Conservation (phyloP, 768 basidiomycete genomes). For the Tylopilus vinaceipallidus region DNA sequence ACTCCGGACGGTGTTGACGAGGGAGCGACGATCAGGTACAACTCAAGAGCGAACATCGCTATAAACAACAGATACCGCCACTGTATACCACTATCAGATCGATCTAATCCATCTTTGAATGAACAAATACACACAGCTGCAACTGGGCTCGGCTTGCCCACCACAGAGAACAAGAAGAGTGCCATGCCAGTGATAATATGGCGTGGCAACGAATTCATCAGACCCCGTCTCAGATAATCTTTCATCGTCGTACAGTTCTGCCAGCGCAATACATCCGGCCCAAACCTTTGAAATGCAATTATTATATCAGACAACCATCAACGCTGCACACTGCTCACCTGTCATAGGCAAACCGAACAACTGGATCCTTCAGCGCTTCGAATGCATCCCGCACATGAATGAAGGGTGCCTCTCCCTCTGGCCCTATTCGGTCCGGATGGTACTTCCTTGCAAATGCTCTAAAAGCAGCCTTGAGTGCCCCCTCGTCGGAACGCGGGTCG, state of each 20-base stretch:
- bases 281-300: conserved; percentile 52
- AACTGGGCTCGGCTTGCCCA: conserved; percentile 57
- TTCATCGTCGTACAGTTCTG: conserved; percentile 60
- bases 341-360: conserved; percentile 82
- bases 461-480: conserved; percentile 68
- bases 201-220: conserved; percentile 60
- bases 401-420: conserved; percentile 59
- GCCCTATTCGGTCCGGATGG: conserved; percentile 74
- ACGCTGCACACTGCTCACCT: conserved; percentile 45
- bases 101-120: conserved; percentile 4
- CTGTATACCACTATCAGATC: conserved; percentile 37
- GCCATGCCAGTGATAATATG: conserved; percentile 59
- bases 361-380: conserved; percentile 76
- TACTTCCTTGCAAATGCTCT: conserved; percentile 68
- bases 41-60: conserved; percentile 58
- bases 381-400: conserved; percentile 71
- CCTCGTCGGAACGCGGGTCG: conserved; percentile 59
- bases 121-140: conserved; percentile 56
- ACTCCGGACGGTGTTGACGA: conserved; percentile 11
- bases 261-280: conserved; percentile 70
- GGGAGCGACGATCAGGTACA: conserved; percentile 60
- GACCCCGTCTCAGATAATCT: conserved; percentile 68
- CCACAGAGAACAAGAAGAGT: conserved; percentile 61
- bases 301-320: background rate
- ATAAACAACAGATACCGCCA: conserved; percentile 80